A percentile compares a stretch with the other conserved stretches of the same genome.
phyloP scores from a whole-genome alignment of 2,329 filamentous ascomycete genomes.

The Xenoacremonium recifei region DNA sequence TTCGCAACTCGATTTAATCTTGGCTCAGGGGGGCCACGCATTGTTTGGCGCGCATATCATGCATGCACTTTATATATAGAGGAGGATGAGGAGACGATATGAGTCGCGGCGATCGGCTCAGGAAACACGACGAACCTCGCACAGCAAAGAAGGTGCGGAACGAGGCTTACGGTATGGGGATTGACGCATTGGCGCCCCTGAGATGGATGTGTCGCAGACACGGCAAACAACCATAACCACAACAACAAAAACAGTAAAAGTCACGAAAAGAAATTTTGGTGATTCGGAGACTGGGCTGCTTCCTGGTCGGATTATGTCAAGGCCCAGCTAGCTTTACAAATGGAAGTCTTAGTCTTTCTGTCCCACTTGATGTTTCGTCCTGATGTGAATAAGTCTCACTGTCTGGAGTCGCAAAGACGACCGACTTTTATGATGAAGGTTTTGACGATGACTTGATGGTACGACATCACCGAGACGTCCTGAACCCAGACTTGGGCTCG shows the following conservation, averaged over 20 bases:
- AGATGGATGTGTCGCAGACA: conserved; percentile 16
- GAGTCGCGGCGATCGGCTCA: conserved; percentile 14
- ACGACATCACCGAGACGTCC: too few species aligned
- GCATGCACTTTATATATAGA: too few species aligned
- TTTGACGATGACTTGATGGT: too few species aligned
- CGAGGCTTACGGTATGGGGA: conserved; percentile 15
- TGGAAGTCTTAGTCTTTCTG: conserved; percentile 27
- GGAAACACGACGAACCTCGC: conserved; percentile 18
- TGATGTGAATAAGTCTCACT: background rate
- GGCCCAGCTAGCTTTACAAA: conserved; percentile 23
- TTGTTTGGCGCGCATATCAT: too few species aligned
- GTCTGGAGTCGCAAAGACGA: background rate
- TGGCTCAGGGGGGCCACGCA: too few species aligned
- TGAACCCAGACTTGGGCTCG: too few species aligned
- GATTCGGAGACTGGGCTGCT: conserved; percentile 23
- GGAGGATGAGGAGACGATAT: conserved; percentile 12
- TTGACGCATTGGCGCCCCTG: conserved; percentile 13
- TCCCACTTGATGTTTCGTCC: conserved; percentile 7
- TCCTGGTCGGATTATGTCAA: conserved; percentile 21
- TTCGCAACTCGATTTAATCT: too few species aligned
- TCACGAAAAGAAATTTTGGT: conserved; percentile 21
- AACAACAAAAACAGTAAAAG: too few species aligned
- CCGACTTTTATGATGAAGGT: too few species aligned
- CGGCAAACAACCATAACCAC: conserved; percentile 16
- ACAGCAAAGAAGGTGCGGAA: conserved; percentile 5